Percentiles rank a stretch among this genome's conserved stretches.
Conservation (phyloP, 495 filamentous ascomycete species). For the Xeromyces bisporus region DNA sequence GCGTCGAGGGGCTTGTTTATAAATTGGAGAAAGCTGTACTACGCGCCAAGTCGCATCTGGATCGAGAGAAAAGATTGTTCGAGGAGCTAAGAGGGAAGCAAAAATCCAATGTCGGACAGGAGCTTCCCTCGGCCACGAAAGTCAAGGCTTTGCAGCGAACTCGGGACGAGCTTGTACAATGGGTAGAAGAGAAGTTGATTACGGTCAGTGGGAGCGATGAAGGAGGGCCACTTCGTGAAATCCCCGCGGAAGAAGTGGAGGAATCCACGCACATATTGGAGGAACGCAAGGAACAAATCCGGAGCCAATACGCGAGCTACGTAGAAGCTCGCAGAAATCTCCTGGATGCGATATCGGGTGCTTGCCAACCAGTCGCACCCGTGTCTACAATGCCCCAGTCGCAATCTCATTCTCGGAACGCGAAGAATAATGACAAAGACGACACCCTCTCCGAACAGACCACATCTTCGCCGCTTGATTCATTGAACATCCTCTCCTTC, state of each 20-base stretch:
- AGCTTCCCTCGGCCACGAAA: conserved; percentile 19
- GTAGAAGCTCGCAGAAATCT: conserved; percentile 20
- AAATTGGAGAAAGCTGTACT: conserved; percentile 50
- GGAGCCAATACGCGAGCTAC: conserved; percentile 29
- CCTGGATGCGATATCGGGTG: conserved; percentile 20
- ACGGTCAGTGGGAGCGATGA: conserved; percentile 30
- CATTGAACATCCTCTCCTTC: conserved; percentile 32
- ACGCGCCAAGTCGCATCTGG: conserved; percentile 41
- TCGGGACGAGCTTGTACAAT: conserved; percentile 48
- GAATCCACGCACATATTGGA: conserved; percentile 19
- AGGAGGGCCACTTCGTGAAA: conserved; percentile 23
- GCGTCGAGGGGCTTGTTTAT: conserved; percentile 33
- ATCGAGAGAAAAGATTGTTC: conserved; percentile 43
- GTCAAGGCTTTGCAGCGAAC: conserved; percentile 32
- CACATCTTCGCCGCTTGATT: conserved; percentile 7
- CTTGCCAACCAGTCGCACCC: conserved; percentile 19
- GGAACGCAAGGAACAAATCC: conserved; percentile 29
- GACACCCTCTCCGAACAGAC: conserved; percentile 3
- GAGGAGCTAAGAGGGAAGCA: conserved; percentile 33
- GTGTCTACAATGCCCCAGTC: conserved; percentile 10
- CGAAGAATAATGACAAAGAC: conserved; percentile 10
- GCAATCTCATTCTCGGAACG: too few relatives aligned
- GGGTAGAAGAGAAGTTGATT: conserved; percentile 52
- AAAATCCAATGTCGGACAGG: conserved; percentile 5
- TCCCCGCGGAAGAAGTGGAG: conserved; percentile 18